These are phyloP conservation scores for Penicillium arizonense DNA, from an alignment of 495 filamentous ascomycete genomes.

Conservation along the genomic window DNA sequence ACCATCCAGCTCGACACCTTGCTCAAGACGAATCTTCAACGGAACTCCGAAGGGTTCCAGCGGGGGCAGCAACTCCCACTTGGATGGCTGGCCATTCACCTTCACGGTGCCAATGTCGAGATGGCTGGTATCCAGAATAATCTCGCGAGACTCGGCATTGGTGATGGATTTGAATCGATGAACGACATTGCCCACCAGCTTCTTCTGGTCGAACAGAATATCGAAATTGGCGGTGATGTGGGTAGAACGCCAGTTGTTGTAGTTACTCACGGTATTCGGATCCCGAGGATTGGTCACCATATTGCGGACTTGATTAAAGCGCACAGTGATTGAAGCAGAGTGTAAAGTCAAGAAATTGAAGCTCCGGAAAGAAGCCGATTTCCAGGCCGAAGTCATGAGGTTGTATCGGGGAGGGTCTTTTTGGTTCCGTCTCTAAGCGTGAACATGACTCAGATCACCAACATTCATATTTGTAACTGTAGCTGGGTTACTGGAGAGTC, in stretches of 20 bases:
- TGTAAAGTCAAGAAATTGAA: not conserved
- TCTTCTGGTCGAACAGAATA: constrained; percentile 76
- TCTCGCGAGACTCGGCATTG: constrained; percentile 64
- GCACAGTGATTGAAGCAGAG: constrained; percentile 1
- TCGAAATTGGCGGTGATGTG: constrained; percentile 76
- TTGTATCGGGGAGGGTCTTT: not conserved
- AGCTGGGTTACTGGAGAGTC: too few relatives aligned
- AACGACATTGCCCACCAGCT: constrained; percentile 70
- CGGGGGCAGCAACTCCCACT: constrained; percentile 69
- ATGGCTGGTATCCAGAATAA: constrained; percentile 84
- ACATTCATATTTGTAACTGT: too few relatives aligned
- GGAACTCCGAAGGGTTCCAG: constrained; percentile 77
- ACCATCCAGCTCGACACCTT: constrained; percentile 59
- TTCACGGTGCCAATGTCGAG: constrained; percentile 67
- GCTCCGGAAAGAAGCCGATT: constrained; percentile 1
- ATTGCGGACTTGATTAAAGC: constrained; percentile 13
- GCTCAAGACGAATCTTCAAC: constrained; percentile 67
- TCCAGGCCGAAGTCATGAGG: not conserved
- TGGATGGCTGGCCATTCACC: constrained; percentile 54
- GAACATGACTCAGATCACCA: not conserved
- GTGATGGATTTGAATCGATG: constrained; percentile 72
- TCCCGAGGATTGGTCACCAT: constrained; percentile 65
- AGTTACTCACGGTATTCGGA: constrained; percentile 90
- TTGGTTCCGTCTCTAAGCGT: not conserved
- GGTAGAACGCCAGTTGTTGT: constrained; percentile 76